Conservation (phyloP, 805 yeast genomes). For the Kluyveromyces lactis region DNA sequence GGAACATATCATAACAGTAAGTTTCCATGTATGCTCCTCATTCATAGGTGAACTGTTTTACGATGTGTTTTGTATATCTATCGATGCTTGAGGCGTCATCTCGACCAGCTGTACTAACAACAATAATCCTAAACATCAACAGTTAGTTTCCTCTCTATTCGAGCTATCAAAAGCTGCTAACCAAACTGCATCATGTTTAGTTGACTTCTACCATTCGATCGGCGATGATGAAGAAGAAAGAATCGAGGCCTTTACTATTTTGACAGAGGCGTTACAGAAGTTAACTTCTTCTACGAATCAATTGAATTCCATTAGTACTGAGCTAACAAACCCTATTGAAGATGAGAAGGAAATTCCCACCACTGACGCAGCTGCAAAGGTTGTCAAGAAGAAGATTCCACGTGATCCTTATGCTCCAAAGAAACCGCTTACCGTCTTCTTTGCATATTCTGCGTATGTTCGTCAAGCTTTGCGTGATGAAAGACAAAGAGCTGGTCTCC, state of each 20-base stretch:
- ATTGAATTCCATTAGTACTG: conserved; percentile 23
- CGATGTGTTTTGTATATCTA: not conserved
- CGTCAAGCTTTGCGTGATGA: conserved; percentile 67
- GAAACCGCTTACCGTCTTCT: conserved; percentile 85
- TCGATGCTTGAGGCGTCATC: not conserved
- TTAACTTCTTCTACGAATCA: conserved; percentile 32
- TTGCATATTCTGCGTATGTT: conserved; percentile 65
- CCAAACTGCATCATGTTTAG: conserved; percentile 73
- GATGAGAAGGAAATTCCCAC: conserved; percentile 25
- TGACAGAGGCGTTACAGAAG: conserved; percentile 35
- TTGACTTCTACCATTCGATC: conserved; percentile 58
- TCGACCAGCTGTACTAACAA: conserved; percentile 8
- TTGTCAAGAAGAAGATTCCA: conserved; percentile 37
- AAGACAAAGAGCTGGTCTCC: conserved; percentile 48
- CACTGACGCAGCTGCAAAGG: conserved; percentile 13
- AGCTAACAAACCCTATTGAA: conserved; percentile 27
- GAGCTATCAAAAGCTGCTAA: conserved; percentile 82
- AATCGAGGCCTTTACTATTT: conserved; percentile 37
- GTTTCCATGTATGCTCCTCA: too few species aligned
- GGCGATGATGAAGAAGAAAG: conserved; percentile 40
- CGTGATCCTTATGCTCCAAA: conserved; percentile 93
- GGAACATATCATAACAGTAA: too few species aligned
- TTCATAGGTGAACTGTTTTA: too few species aligned
- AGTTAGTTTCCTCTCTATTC: conserved; percentile 71
- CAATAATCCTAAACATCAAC: not conserved